Conservation (phyloP, 1,139 yeast genomes). For the Taphrina pruni region DNA sequence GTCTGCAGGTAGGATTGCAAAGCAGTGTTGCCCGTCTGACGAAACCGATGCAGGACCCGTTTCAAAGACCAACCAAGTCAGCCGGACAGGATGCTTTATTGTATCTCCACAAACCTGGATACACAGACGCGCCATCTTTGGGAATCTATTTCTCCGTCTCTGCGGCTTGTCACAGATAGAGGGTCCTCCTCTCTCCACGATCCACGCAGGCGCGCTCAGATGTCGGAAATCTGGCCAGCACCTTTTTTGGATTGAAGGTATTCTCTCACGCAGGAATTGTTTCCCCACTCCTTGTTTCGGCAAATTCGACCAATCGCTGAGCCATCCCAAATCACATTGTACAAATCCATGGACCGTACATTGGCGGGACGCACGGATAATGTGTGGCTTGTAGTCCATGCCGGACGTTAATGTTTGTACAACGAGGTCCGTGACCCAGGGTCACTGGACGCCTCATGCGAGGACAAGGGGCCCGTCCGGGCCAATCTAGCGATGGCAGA, state of each 20-base stretch:
- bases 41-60: no score
- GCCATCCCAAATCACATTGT: neutral
- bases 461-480: neutral
- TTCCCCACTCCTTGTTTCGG: neutral
- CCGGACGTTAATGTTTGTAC: neutral
- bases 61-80: no score
- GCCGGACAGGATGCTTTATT: neutral
- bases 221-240: neutral
- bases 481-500: no score
- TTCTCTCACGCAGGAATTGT: no score
- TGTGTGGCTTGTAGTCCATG: slow-evolving; percentile 1
- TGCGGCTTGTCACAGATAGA: slow-evolving; percentile 2
- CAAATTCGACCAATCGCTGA: slow-evolving; percentile 8
- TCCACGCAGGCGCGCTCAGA: neutral
- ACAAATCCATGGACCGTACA: neutral
- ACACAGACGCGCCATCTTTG: no score
- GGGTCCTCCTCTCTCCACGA: no score
- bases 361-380: neutral
- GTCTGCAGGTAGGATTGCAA: no score
- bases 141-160: neutral
- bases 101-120: neutral
- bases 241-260: no score
- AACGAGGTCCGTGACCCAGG: no score
- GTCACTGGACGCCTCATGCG: neutral
- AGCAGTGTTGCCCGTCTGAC: no score